Evolutionary conservation across 805 yeast species (phyloP), one percentile per base, ranked within the genome.

Genomic region (Millerago galiae): DNA sequence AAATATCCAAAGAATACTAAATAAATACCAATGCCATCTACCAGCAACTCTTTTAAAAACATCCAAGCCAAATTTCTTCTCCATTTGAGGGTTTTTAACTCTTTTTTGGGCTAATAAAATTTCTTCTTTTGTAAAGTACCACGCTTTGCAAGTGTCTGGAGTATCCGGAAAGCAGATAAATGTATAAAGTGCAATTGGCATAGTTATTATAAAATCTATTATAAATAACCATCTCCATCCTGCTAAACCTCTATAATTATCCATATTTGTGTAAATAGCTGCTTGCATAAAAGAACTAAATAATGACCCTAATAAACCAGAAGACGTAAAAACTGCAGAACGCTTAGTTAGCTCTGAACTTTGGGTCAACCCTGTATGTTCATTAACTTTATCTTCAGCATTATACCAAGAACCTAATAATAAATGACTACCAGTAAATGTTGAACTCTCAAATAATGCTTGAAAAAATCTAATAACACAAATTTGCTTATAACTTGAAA

Each of bases 151-250:
- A 18, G 70, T 56, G n/a, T 69, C 74, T 10, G 82, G 81, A 3
- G 68, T 63, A 52, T 79, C 83, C 11, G 86, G 86, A 55, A 79
- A 76, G 42, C 71, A 71, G 3, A 81, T 37, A 32, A 75, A 66
- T 1, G 86, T 84, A 48, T 72, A 77, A 4, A 77, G 30, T 4
- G 75, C 72, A 42, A 79, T 72, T 2, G 83, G 83, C 3, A 79
- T 52, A 1, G 84, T 77, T 35, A 79, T 67, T 27, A 75, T 52
- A 49, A 76, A 78, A 58, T 79, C 83, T 47, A 79, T 75, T 35
- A 80, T 74, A 53, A 77, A 80, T n/a, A 79, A 56, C 84, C 84
- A 79, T 57, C 80, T 68, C 83, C 83, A 79, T 8, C 85, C 84
- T 4, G 69, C 67, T 13, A 78, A 55, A 1, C 42, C 75, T 72